These are phyloP conservation scores for Thyridium curvatum DNA, from an alignment of 2,329 filamentous ascomycete genomes.

Conservation along the genomic window DNA sequence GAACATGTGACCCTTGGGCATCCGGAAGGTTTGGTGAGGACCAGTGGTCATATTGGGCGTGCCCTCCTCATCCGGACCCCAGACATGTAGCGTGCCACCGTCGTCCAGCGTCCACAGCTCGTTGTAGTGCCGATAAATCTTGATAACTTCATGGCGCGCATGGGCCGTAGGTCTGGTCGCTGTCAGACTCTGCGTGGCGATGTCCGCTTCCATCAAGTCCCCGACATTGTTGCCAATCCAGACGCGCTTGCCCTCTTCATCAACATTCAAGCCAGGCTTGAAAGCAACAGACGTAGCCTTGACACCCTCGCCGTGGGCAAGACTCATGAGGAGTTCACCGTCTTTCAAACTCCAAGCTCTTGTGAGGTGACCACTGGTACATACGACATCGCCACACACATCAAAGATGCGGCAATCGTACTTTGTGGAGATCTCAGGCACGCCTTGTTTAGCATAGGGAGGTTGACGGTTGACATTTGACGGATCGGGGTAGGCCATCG, in stretches of 20 bases:
- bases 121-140: constrained; percentile 78
- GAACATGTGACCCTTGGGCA: constrained; percentile 78
- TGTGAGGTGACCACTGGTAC: constrained; percentile 80
- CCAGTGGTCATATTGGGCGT: constrained; percentile 68
- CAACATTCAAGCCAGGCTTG: constrained; percentile 70
- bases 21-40: constrained; percentile 66
- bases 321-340: constrained; percentile 73
- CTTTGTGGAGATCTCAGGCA: constrained; percentile 72
- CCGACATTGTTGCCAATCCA: constrained; percentile 90
- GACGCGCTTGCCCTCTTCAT: constrained; percentile 72
- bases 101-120: constrained; percentile 95
- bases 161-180: constrained; percentile 67
- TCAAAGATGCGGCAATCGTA: constrained; percentile 85
- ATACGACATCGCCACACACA: constrained; percentile 80
- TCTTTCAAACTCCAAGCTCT: constrained; percentile 81
- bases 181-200: constrained; percentile 65
- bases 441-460: constrained; percentile 65
- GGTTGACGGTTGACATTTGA: constrained; percentile 79
- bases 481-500: constrained; percentile 72
- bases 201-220: constrained; percentile 84
- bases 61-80: constrained; percentile 69
- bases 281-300: constrained; percentile 79
- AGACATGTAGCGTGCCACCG: constrained; percentile 77
- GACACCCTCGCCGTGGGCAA: constrained; percentile 78
- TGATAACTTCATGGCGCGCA: constrained; percentile 70